Base-by-base conservation (phyloP, 2,329 filamentous ascomycete species). In the Magnaporthales sp. region DNA sequence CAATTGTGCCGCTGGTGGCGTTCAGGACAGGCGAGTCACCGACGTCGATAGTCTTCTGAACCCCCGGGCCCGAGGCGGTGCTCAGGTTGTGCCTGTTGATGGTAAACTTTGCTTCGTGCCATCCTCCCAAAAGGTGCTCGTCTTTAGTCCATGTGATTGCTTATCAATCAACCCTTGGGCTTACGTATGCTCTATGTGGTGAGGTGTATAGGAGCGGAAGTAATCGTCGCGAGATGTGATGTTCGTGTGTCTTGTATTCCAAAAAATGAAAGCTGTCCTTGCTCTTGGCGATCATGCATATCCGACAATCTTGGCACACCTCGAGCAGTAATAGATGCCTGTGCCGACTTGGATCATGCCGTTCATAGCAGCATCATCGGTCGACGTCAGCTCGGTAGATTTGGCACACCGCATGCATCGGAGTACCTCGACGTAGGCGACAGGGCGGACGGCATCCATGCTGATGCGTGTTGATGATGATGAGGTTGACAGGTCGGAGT, bases 261-360 rank as follows among this genome's bases (percentile, higher is more conserved):
- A 46, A 46, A 46, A 7, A 19, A 46, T 19, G 38, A 46, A 19
- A 46, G 5, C 2, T 38, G 32, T 46, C n/a, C 15, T 46, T 2
- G 38, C 1, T 8, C 4, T 22, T 3, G 8, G 9, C 51, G 60
- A 71, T 84, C 82, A 88, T 74, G 83, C 85, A 76, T 88, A 89
- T 71, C 86, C 87, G 32, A 87, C 84, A 74, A 86, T 84, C 73
- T 82, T 84, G 68, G 87, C 87, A 74, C 87, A 89, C 46, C 85
- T 81, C 68, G 83, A 80, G 77, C 87, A 89, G 76, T 89, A 89
- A 78, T 89, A 89, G 68, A 89, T 83, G 75, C 87, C 87, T 75
- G 85, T 84, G 1, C 86, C 85, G 69, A 89, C 86, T 72, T 84
- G 82, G 15, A 89, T 83, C 86, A 89, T 89, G 69, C 86, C 86